These are phyloP conservation scores for Tuber umbilicatum DNA, from an alignment of 495 filamentous ascomycete species.

Conservation along the genomic window DNA sequence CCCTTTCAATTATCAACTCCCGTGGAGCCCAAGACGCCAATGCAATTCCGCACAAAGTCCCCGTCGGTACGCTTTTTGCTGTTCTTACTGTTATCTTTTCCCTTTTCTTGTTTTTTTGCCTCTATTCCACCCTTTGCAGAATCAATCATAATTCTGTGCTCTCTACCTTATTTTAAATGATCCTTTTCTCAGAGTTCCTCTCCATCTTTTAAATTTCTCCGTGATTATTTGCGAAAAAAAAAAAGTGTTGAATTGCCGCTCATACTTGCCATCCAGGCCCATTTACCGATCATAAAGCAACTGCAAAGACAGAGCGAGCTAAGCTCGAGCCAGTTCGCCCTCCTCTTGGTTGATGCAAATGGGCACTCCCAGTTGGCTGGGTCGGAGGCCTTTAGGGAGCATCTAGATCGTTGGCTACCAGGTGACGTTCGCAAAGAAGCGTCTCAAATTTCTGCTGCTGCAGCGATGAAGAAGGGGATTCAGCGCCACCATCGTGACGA, in stretches of 20 bases:
- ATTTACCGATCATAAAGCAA: constrained; percentile 28
- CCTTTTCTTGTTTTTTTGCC: constrained; percentile 19
- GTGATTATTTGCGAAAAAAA: constrained; percentile 27
- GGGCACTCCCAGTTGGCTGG: constrained; percentile 24
- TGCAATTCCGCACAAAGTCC: constrained; percentile 35
- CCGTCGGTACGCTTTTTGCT: constrained; percentile 39
- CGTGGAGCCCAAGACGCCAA: constrained; percentile 32
- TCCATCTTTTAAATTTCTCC: constrained; percentile 16
- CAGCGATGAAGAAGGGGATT: constrained; percentile 24
- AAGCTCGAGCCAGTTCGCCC: constrained; percentile 36
- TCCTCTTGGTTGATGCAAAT: constrained; percentile 39
- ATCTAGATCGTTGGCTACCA: constrained; percentile 35
- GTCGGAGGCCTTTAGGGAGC: constrained; percentile 31
- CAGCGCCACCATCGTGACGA: constrained; percentile 31
- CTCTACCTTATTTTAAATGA: constrained; percentile 36
- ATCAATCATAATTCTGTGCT: constrained; percentile 9
- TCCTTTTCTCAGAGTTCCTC: constrained; percentile 13
- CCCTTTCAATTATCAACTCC: constrained; percentile 34
- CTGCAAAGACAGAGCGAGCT: constrained; percentile 32
- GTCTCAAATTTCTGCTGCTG: constrained; percentile 25
- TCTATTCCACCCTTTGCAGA: constrained; percentile 9
- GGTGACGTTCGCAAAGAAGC: constrained; percentile 33
- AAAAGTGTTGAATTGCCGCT: constrained; percentile 33
- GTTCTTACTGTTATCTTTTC: constrained; percentile 31
- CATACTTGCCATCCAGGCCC: constrained; percentile 35